Evolutionary conservation across 345 rosid species (phyloP).

Genomic region (Euclidium syriacum): DNA sequence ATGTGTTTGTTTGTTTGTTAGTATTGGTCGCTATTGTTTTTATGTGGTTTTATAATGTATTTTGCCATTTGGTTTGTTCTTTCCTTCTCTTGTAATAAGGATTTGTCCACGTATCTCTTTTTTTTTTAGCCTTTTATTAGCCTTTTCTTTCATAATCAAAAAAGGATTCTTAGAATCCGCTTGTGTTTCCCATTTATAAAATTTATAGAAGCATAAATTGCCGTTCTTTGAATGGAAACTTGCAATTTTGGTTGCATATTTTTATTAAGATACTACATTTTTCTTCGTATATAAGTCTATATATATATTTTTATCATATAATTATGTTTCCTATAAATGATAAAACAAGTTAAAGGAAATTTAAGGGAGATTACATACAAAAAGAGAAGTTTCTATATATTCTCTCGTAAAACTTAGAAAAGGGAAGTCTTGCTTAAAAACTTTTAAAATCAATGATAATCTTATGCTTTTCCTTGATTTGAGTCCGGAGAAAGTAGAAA

Average conservation of each 20-base stretch:
- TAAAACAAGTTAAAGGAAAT: no score
- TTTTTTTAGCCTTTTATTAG: neutral
- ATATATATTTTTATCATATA: no score
- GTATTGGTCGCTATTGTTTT: neutral
- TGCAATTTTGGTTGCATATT: constrained; percentile 6
- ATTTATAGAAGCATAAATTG: neutral
- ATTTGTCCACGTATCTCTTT: neutral
- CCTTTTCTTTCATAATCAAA: neutral
- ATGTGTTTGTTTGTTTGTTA: constrained; percentile 13
- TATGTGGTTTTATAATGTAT: constrained; percentile 10
- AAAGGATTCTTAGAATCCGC: neutral
- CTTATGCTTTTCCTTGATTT: no score
- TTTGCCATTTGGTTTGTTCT: constrained; percentile 10
- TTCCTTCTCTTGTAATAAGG: constrained; percentile 17
- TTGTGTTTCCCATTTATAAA: neutral
- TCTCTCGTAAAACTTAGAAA: no score
- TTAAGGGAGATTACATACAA: no score
- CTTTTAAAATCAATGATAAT: no score
- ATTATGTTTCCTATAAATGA: no score
- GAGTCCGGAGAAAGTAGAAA: no score
- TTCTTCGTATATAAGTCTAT: no score
- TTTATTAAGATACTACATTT: neutral
- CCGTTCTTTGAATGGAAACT: neutral
- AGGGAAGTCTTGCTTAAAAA: no score
- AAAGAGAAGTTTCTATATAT: no score